Evolutionary conservation across 1,284 basidiomycete species (phyloP).

Genomic region (Heterobasidion irregulare): DNA sequence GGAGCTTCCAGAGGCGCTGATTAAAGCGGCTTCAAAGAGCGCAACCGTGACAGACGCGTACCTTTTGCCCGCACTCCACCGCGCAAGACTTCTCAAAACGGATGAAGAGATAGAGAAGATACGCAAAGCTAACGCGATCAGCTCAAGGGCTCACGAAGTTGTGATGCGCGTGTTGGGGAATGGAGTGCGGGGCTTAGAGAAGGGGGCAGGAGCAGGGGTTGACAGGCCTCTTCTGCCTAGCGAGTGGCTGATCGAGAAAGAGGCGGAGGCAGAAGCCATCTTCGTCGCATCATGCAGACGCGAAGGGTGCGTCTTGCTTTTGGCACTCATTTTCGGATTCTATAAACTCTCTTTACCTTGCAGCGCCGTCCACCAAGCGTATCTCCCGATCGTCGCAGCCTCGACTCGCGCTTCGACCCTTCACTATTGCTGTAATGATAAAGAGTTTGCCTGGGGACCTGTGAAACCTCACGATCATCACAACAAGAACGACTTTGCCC

Average conservation of each 20-base stretch:
- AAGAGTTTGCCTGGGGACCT: conserved; percentile 74
- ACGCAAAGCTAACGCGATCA: conserved; percentile 73
- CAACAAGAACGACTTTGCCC: conserved; percentile 39
- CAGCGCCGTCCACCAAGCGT: conserved; percentile 81
- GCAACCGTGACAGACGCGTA: conserved; percentile 42
- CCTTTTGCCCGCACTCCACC: conserved; percentile 70
- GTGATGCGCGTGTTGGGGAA: conserved; percentile 86
- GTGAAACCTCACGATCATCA: conserved; percentile 44
- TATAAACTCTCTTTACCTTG: background rate
- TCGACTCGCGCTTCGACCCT: conserved; percentile 79
- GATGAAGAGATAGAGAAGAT: conserved; percentile 67
- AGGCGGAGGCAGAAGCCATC: conserved; percentile 85
- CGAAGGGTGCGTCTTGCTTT: conserved; percentile 53
- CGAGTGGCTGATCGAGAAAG: conserved; percentile 84
- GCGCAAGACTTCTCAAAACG: conserved; percentile 72
- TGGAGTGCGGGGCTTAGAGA: conserved; percentile 51
- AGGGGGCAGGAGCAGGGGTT: conserved; percentile 33
- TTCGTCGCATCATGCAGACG: conserved; percentile 84
- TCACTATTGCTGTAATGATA: conserved; percentile 85
- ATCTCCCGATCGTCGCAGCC: conserved; percentile 84
- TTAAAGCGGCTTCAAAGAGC: conserved; percentile 27
- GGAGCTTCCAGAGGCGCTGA: conserved; percentile 30
- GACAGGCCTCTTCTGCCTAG: conserved; percentile 53
- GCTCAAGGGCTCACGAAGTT: conserved; percentile 80
- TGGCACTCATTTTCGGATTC: background rate